Conservation (phyloP, 2,329 filamentous ascomycete genomes). For the Penicillium psychrosexuale region DNA sequence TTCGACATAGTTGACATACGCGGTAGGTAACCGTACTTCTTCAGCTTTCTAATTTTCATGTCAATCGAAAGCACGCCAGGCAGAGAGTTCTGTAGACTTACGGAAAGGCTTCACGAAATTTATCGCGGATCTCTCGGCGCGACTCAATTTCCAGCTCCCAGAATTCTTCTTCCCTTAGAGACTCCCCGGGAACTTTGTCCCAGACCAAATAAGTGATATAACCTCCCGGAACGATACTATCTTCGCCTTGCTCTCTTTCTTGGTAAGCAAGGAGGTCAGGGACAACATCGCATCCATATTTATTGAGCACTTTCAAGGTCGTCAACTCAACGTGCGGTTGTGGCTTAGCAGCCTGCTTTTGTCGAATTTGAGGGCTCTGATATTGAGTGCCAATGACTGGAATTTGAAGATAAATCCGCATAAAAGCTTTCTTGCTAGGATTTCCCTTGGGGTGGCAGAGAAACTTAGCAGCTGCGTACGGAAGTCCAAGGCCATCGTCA, state of each 20-base stretch:
- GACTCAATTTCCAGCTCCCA: background rate
- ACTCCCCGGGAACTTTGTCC: background rate
- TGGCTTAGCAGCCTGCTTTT: background rate
- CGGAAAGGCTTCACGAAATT: background rate
- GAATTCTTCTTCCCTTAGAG: background rate
- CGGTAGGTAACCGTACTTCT: background rate
- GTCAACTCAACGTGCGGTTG: background rate
- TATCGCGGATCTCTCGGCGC: background rate
- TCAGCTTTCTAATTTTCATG: background rate
- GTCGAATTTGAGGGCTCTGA: conserved; percentile 3
- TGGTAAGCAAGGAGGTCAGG: background rate
- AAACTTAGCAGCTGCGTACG: conserved; percentile 13
- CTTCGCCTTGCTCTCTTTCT: background rate
- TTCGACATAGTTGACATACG: background rate
- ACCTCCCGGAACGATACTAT: background rate
- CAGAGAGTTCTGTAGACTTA: background rate
- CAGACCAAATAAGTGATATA: background rate
- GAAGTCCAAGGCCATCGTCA: conserved; percentile 9
- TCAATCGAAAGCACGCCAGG: background rate
- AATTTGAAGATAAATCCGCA: conserved; percentile 14
- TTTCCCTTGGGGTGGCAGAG: conserved; percentile 7
- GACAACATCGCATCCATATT: background rate
- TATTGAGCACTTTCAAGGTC: background rate
- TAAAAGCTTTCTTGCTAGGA: conserved; percentile 11
- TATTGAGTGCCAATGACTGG: conserved; percentile 7